Evolutionary conservation across 2,329 filamentous ascomycete species (phyloP).

Genomic region (Gnomoniopsis smithogilvyi): DNA sequence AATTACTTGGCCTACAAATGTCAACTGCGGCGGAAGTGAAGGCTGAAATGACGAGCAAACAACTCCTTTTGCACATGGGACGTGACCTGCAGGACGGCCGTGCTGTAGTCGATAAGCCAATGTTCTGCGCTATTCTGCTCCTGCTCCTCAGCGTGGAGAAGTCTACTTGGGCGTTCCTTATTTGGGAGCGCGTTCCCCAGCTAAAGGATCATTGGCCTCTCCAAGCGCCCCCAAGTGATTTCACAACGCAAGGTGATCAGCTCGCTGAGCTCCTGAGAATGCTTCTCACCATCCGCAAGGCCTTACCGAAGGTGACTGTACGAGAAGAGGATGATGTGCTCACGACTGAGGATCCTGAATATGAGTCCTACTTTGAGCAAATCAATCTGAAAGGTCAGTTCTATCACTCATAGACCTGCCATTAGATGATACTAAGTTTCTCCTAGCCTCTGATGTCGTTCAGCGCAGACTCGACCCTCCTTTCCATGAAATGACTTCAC

Average conservation of each 20-base stretch:
- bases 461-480: slow-evolving; percentile 48
- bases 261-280: slow-evolving; percentile 58
- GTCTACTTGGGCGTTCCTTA: slow-evolving; percentile 66
- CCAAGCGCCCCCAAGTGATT: slow-evolving; percentile 53
- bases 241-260: slow-evolving; percentile 56
- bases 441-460: slow-evolving; percentile 35
- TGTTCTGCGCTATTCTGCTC: slow-evolving; percentile 60
- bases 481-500: slow-evolving; percentile 48
- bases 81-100: slow-evolving; percentile 59
- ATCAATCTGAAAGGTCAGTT: slow-evolving; percentile 57
- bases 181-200: slow-evolving; percentile 55
- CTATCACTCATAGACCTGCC: too few relatives aligned
- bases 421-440: slow-evolving; percentile 13
- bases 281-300: slow-evolving; percentile 58
- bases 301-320: slow-evolving; percentile 50
- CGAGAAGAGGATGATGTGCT: slow-evolving; percentile 47
- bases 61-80: slow-evolving; percentile 58
- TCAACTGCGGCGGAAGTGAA: slow-evolving; percentile 63
- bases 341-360: slow-evolving; percentile 42
- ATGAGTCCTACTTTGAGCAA: slow-evolving; percentile 51
- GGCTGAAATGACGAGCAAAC: slow-evolving; percentile 56
- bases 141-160: slow-evolving; percentile 66
- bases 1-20: slow-evolving; percentile 61
- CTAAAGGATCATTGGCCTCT: slow-evolving; percentile 60
- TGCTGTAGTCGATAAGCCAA: slow-evolving; percentile 55